These are phyloP conservation scores for Coniferiporia sulphurascens DNA, from an alignment of 1,284 basidiomycete genomes.

Conservation along the genomic window DNA sequence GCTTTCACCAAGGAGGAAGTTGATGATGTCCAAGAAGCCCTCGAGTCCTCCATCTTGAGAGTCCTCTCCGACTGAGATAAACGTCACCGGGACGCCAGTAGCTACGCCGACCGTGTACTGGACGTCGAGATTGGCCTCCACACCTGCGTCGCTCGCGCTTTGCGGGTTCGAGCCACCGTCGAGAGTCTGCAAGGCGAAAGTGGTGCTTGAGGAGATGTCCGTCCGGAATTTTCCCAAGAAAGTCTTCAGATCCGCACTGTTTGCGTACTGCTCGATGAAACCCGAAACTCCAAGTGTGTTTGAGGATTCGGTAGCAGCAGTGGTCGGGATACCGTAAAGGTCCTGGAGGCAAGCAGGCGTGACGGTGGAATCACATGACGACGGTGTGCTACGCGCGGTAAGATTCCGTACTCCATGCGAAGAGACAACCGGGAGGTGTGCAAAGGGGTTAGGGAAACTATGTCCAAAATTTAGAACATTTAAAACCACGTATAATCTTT, in stretches of 20 bases:
- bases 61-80: slow-evolving; percentile 23
- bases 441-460: slow-evolving; percentile 17
- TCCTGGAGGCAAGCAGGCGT: slow-evolving; percentile 21
- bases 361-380: slow-evolving; percentile 15
- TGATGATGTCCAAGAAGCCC: slow-evolving; percentile 34
- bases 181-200: slow-evolving; percentile 19
- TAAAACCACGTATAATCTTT: neutral
- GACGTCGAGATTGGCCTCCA: slow-evolving; percentile 32
- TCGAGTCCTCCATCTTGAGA: slow-evolving; percentile 18
- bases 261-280: slow-evolving; percentile 23
- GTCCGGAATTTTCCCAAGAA: slow-evolving; percentile 18
- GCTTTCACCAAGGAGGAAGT: slow-evolving; percentile 25
- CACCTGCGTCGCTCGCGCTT: slow-evolving; percentile 21
- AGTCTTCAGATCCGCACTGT: slow-evolving; percentile 19
- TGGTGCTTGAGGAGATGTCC: slow-evolving; percentile 18
- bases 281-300: slow-evolving; percentile 21
- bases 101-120: slow-evolving; percentile 34
- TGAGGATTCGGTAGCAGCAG: slow-evolving; percentile 17
- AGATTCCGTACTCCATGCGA: slow-evolving; percentile 11
- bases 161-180: slow-evolving; percentile 25
- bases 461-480: neutral
- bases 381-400: slow-evolving; percentile 14
- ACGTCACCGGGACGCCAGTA: slow-evolving; percentile 21
- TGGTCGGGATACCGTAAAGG: slow-evolving; percentile 22
- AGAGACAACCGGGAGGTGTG: slow-evolving; percentile 13